Conservation (phyloP, 768 basidiomycete genomes). For the Coprinellus aureogranulatus region DNA sequence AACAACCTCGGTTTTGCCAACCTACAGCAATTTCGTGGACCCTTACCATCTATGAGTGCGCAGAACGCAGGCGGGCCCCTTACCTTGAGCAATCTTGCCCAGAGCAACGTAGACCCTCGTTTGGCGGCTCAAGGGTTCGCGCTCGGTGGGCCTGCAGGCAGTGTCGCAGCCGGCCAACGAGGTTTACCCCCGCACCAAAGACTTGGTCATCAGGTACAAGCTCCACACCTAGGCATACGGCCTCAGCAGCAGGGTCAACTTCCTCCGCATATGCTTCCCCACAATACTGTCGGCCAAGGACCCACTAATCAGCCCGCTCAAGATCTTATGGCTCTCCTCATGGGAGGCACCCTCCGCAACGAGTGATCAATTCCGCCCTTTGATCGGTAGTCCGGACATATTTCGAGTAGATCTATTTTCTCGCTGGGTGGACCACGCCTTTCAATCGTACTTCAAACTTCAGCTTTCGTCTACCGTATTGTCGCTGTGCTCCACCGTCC, state of each 20-base stretch:
- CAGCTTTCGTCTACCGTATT: too few relatives aligned
- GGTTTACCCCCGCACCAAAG: constrained; percentile 51
- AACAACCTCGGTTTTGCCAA: constrained; percentile 14
- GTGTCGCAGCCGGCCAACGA: constrained; percentile 38
- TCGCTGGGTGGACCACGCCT: too few relatives aligned
- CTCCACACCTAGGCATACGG: constrained; percentile 46
- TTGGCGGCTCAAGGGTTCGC: constrained; percentile 40
- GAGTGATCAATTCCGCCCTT: too few relatives aligned
- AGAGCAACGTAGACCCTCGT: constrained; percentile 57
- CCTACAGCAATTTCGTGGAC: constrained; percentile 51
- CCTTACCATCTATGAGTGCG: constrained; percentile 34
- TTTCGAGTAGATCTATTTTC: too few relatives aligned
- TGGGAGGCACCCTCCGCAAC: constrained; percentile 63
- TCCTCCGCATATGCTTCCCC: constrained; percentile 52
- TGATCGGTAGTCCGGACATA: too few relatives aligned
- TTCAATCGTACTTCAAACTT: too few relatives aligned
- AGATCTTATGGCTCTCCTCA: constrained; percentile 80
- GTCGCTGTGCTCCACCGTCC: too few relatives aligned
- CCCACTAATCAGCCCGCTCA: constrained; percentile 56
- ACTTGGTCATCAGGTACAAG: constrained; percentile 38
- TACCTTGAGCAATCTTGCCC: constrained; percentile 51
- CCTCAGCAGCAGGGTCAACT: constrained; percentile 53
- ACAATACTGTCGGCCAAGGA: constrained; percentile 21
- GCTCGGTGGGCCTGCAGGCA: constrained; percentile 41
- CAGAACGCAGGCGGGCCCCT: constrained; percentile 46